phyloP scores from a whole-genome alignment of 2,329 filamentous ascomycete species.

The Aureobasidium sp. region DNA sequence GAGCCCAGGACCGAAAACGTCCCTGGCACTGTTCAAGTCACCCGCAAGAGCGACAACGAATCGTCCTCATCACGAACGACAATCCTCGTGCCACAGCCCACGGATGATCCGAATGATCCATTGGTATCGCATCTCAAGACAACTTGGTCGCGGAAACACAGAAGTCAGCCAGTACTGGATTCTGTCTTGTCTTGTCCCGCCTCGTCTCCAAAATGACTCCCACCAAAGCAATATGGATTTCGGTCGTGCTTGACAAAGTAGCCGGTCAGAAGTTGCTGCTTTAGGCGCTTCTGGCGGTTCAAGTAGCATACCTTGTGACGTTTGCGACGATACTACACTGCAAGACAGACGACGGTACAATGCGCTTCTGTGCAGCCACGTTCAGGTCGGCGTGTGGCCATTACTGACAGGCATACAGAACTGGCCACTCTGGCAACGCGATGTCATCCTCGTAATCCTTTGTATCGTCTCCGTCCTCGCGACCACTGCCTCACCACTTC shows the following conservation, averaged over 20 bases:
- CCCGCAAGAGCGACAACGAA: slow-evolving; percentile 21
- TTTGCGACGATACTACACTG: no score
- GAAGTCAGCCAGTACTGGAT: not conserved
- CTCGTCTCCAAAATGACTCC: no score
- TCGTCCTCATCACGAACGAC: slow-evolving; percentile 14
- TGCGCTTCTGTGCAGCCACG: not conserved
- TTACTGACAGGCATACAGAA: slow-evolving; percentile 41
- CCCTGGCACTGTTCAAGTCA: slow-evolving; percentile 46
- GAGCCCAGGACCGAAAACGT: slow-evolving; percentile 62
- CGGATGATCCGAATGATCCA: slow-evolving; percentile 83
- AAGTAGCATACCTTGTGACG: not conserved
- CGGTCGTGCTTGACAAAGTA: no score
- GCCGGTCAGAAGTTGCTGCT: not conserved
- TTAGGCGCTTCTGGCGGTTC: not conserved
- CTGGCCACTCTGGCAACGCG: slow-evolving; percentile 81
- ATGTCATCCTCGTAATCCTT: slow-evolving; percentile 68
- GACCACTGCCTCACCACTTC: slow-evolving; percentile 73
- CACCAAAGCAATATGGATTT: no score
- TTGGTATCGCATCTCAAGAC: slow-evolving; percentile 42
- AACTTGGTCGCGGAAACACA: not conserved
- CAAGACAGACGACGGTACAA: no score
- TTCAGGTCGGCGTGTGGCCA: not conserved
- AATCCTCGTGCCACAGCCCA: slow-evolving; percentile 83
- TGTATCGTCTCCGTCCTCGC: slow-evolving; percentile 77
- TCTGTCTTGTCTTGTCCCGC: no score